Base-by-base conservation (phyloP, 208 protist genomes). In the Trypanosoma caninum region DNA sequence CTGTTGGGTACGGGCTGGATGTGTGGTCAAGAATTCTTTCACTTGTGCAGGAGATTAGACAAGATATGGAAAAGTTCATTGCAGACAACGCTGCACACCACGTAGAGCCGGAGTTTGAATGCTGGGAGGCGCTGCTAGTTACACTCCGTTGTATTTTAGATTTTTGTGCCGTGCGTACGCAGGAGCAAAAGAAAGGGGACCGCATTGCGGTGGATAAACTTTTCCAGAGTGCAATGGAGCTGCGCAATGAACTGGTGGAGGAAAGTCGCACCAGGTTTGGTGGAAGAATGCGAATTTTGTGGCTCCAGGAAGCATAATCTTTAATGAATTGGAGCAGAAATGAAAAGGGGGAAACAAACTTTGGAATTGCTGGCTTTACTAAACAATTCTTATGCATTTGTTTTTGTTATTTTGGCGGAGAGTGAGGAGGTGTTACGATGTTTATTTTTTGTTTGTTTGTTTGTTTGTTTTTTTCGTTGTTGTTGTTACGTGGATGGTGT, bases 81-180 rank as follows among this genome's bases (percentile, higher is more conserved):
- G 69, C 68, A 2, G 67, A 73, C 22, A 52, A 65, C 23, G 31
- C 48, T 23, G 27, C 7, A 18, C 51, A 65, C 28, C 20, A 40
- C 23, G 69, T 86, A 41, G 78, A 86, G 59, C 87, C 87, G 23
- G 80, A 94, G 73, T 87, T 91, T 56, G 87, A 94, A 76, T 94
- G 82, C 70, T 94, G 87, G 84, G 84, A 94, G 67, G 65, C 80
- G n/a, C 37, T 91, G 42, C 47, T 94, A 20, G 46, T 90, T 34
- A 70, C 72, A 42, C 71, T 91, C 65, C 78, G 87, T 5, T 82
- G 76, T 33, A 52, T 89, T 8, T 55, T 94, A 44, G 84, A 94
- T 45, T 87, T 76, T 67, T 84, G 76, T 31, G 80, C 82, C n/a
- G 59, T 84, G 52, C 69, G 76, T 53, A 76, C 41, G 33, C 82